A percentile compares a stretch with the other conserved stretches of the same genome.
Evolutionary conservation across 2,329 filamentous ascomycete genomes (phyloP).

Genomic region (Diaporthe destruens): DNA sequence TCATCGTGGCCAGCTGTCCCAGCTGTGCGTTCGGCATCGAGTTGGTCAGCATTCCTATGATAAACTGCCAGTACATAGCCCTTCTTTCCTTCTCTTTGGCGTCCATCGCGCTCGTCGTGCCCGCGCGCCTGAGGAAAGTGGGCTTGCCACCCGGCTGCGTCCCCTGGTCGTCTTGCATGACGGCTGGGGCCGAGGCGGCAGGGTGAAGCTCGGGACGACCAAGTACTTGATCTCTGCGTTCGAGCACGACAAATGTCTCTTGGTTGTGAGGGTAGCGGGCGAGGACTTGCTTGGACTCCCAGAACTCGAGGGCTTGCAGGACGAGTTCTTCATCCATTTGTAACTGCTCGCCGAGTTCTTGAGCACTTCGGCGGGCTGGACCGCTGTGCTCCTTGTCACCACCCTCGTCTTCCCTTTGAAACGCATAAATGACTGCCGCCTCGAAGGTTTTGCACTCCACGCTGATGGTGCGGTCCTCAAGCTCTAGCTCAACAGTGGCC

Average conservation of each 20-base stretch:
- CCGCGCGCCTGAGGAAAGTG: slow-evolving; percentile 43
- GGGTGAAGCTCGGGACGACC: slow-evolving; percentile 40
- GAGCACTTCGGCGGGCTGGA: slow-evolving; percentile 59
- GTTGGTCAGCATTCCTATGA: slow-evolving; percentile 95
- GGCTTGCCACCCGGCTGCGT: slow-evolving; percentile 42
- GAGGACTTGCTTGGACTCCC: slow-evolving; percentile 77
- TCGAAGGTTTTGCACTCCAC: slow-evolving; percentile 86
- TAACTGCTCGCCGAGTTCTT: slow-evolving; percentile 67
- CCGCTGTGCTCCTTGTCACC: slow-evolving; percentile 45
- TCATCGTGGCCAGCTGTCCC: slow-evolving; percentile 89
- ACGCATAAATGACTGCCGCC: slow-evolving; percentile 88
- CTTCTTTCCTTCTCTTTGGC: slow-evolving; percentile 73
- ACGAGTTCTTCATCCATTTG: slow-evolving; percentile 82
- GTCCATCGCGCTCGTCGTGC: slow-evolving; percentile 60
- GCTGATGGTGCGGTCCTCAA: slow-evolving; percentile 81
- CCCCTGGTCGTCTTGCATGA: slow-evolving; percentile 41
- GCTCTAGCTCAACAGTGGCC: slow-evolving; percentile 82
- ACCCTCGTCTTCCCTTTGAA: slow-evolving; percentile 62
- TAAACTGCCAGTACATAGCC: slow-evolving; percentile 88
- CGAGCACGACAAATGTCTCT: slow-evolving; percentile 75
- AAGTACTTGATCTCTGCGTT: slow-evolving; percentile 54
- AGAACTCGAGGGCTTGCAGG: slow-evolving; percentile 75
- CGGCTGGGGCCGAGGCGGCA: slow-evolving; percentile 40
- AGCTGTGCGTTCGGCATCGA: slow-evolving; percentile 84
- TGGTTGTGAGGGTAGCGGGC: slow-evolving; percentile 59